Conservation (phyloP, 768 basidiomycete species). For the Megacollybia marginata region DNA sequence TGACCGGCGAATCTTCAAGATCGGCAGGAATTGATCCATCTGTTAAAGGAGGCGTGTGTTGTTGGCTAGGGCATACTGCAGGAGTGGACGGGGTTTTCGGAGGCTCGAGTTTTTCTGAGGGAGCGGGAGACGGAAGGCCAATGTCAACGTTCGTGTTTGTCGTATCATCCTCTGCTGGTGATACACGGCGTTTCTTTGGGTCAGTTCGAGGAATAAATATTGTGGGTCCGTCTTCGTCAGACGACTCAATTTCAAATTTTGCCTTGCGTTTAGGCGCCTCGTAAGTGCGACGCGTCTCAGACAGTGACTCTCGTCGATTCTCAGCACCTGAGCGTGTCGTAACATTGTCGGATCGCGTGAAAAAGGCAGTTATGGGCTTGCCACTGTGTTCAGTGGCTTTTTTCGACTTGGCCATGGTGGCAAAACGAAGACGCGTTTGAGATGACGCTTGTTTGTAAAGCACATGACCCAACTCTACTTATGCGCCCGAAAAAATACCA, state of each 20-base stretch:
- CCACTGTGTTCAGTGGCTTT: slow-evolving; percentile 15
- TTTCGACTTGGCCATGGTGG: slow-evolving; percentile 20
- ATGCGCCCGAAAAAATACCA: no score
- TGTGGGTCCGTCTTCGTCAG: background rate
- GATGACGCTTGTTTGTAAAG: no score
- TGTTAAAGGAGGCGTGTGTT: slow-evolving; percentile 7
- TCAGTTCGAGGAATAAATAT: background rate
- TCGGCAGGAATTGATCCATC: no score
- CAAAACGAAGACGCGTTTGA: background rate
- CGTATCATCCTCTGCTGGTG: slow-evolving; percentile 4
- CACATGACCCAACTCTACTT: no score
- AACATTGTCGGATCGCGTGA: slow-evolving; percentile 20
- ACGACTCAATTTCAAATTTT: slow-evolving; percentile 26
- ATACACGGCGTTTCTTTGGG: background rate
- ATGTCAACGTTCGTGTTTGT: slow-evolving; percentile 8
- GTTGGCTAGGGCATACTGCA: slow-evolving; percentile 1
- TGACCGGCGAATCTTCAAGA: slow-evolving; percentile 5
- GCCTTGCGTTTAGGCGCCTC: slow-evolving; percentile 21
- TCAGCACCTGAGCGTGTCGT: background rate
- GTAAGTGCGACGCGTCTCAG: slow-evolving; percentile 1
- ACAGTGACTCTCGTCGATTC: slow-evolving; percentile 4
- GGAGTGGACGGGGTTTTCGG: background rate
- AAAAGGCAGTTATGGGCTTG: slow-evolving; percentile 40
- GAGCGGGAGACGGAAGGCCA: background rate
- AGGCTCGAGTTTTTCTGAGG: background rate